These are phyloP conservation scores for Phytophthora idaei DNA, from an alignment of 352 stramenopile genomes.

Conservation along the genomic window DNA sequence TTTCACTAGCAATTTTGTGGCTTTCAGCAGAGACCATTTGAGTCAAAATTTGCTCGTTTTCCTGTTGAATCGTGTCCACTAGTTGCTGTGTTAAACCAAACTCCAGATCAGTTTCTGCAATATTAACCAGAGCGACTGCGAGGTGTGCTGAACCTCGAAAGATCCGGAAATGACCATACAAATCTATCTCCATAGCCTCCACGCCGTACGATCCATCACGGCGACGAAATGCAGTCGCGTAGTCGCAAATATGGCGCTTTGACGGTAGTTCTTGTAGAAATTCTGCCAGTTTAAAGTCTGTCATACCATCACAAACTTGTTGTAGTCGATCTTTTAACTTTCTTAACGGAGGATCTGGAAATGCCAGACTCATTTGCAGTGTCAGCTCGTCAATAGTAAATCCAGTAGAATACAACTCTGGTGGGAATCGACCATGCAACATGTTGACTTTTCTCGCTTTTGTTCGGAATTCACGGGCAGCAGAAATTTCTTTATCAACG, in stretches of 20 bases:
- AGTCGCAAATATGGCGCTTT: slow-evolving; percentile 90
- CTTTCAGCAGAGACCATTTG: slow-evolving; percentile 48
- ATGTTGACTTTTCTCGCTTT: slow-evolving; percentile 60
- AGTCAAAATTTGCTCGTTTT: slow-evolving; percentile 52
- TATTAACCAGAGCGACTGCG: slow-evolving; percentile 56
- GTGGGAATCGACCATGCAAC: slow-evolving; percentile 67
- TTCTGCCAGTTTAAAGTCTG: slow-evolving; percentile 85
- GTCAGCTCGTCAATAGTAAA: slow-evolving; percentile 66
- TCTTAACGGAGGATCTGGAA: slow-evolving; percentile 57
- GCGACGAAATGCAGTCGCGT: slow-evolving; percentile 59
- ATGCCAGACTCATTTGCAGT: slow-evolving; percentile 51
- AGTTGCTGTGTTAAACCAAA: slow-evolving; percentile 56
- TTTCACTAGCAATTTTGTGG: slow-evolving; percentile 47
- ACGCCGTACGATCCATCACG: slow-evolving; percentile 61
- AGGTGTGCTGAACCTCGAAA: slow-evolving; percentile 60
- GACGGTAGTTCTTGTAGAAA: slow-evolving; percentile 91
- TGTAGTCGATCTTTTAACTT: slow-evolving; percentile 60
- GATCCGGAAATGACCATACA: slow-evolving; percentile 85
- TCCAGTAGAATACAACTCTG: slow-evolving; percentile 65
- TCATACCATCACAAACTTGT: slow-evolving; percentile 78
- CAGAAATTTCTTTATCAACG: slow-evolving; percentile 44
- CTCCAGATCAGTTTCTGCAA: slow-evolving; percentile 69
- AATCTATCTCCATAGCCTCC: slow-evolving; percentile 54
- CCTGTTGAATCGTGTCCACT: slow-evolving; percentile 42
- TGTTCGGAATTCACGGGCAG: slow-evolving; percentile 31